Evolutionary conservation across 495 filamentous ascomycete genomes (phyloP), one percentile per base, ranked within the genome.

Genomic region (Penicillium subrubescens): DNA sequence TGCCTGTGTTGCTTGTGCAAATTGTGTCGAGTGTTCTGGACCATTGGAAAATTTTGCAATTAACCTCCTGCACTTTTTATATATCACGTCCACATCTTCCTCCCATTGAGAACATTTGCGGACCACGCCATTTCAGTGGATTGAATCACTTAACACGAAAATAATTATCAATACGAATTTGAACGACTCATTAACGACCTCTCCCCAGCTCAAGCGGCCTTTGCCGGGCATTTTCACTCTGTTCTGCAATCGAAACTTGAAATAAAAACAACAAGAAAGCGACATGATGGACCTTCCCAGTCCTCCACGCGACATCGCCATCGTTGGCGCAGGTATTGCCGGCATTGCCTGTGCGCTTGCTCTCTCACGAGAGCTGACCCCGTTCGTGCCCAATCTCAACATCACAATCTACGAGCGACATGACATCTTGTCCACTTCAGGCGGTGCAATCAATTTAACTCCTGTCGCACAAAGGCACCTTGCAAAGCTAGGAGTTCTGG

Each of bases 401-500:
- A 84, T 88, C 62, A 83, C 77, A 14, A 72, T 89, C 48, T 88
- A 79, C 67, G 87, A 89, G 71, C 79, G 86, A 46, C 82, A 87
- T 46, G 77, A 84, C 19, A 67, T 81, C 5, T 79, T 85, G 14
- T 83, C 82, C 4, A 85, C 85, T 3, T 83, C 87, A 14, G 87
- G 87, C 29, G 87, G 87, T 29, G 84, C 85, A 12, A 82, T 89
- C 59, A 88, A 88, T 72, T 75, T 89, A 21, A 88, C 87, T 0
- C 87, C 87, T 2, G 85, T 86, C 31, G 86, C 87, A 3, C 79
- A 89, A 27, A 77, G 85, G 8, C 79, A 87, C 64, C 80, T 89
- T 4, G 81, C 85, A 58, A 77, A 78, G 43, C 75, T 89, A 2
- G 86, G 84, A 12, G 83, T 86, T 0, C 71, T 86, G 31, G 68